Evolutionary conservation across 2,329 filamentous ascomycete genomes (phyloP), one percentile per base, ranked within the genome.

Genomic region (Fusarium sublunatum): DNA sequence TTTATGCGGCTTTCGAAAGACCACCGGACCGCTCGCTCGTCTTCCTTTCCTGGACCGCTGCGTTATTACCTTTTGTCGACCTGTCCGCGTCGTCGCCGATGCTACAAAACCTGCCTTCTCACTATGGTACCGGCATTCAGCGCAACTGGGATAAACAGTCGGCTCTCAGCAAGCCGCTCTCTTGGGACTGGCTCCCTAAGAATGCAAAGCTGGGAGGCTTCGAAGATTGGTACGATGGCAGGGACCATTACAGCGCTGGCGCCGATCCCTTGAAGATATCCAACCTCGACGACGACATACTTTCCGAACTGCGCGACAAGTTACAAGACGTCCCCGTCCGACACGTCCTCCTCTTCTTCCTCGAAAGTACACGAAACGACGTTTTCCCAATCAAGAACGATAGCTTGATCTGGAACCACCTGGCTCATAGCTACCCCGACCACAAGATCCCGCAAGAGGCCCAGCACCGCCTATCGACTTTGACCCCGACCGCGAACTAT

Each of bases 341-440:
- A 40, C 78, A 82, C 55, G 71, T 82, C 2, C 64, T 82, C 12
- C 53, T 81, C 5, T 53, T 81, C n/a, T 74, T 79, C 15, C 71
- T 82, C 7, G 79, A 82, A 57, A 81, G 79, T 42, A 80, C 78
- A 2, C 74, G 79, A 8, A 76, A 76, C 7, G 79, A 82, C 42
- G 73, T 81, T 5, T 82, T 81, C 41, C 79, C 80, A 0, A 64
- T 82, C 28, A 79, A 79, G 35, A 77, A 77, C 45, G 70, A 73
- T 1, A 76, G 74, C 5, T 58, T 76, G 22, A 73, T 80, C 12
- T 77, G 73, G 55, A 63, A 76, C 2, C 73, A 70, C 0, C 55
- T 77, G 0, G 59, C 68, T 4, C 58, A 70, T 3, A 75, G 75
- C 5, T 73, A 68, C 9, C 67, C 72, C 5, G 62, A 76, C 9